These are phyloP conservation scores for Thraustochytrium striatum DNA, from an alignment of 352 stramenopile species.

Conservation along the genomic window DNA sequence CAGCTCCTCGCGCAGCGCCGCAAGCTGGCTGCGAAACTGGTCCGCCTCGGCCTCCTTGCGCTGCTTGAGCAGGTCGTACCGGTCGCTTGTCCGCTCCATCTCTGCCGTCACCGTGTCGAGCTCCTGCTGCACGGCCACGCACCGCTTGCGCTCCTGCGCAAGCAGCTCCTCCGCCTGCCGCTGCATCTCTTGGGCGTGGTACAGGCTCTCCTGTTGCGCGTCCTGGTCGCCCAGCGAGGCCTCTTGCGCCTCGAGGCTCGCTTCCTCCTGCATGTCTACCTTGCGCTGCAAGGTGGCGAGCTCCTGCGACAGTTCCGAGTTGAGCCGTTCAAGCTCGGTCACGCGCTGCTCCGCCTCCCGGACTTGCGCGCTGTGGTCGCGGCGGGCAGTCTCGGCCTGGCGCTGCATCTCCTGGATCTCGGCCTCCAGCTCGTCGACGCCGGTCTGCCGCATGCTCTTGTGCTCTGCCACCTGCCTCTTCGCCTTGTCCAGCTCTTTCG, in stretches of 20 bases:
- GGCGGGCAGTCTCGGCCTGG: neutral
- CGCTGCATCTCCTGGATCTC: neutral
- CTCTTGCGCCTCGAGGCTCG: conserved; percentile 1
- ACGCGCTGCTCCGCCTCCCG: conserved; percentile 29
- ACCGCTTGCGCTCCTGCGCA: conserved; percentile 5
- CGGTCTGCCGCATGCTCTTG: neutral
- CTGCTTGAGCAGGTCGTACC: neutral
- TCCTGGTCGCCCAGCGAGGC: neutral
- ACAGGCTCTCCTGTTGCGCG: conserved; percentile 1
- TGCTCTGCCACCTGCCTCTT: neutral
- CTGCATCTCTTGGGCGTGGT: conserved; percentile 27
- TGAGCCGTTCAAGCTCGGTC: conserved; percentile 20
- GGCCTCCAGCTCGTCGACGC: conserved; percentile 7
- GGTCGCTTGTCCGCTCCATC: neutral
- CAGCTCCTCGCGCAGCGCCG: neutral
- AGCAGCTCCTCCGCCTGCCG: conserved; percentile 33
- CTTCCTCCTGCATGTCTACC: conserved; percentile 17
- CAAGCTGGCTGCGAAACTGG: neutral
- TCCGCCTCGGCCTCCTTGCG: neutral
- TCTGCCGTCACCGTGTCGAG: neutral
- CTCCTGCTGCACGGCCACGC: neutral
- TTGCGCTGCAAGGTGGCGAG: conserved; percentile 22
- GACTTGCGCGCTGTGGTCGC: neutral
- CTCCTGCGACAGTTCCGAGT: conserved; percentile 25
- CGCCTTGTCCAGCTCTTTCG: neutral